Base-by-base conservation (phyloP, 441 rosid species). In the Pelargonium exstipulatum region DNA sequence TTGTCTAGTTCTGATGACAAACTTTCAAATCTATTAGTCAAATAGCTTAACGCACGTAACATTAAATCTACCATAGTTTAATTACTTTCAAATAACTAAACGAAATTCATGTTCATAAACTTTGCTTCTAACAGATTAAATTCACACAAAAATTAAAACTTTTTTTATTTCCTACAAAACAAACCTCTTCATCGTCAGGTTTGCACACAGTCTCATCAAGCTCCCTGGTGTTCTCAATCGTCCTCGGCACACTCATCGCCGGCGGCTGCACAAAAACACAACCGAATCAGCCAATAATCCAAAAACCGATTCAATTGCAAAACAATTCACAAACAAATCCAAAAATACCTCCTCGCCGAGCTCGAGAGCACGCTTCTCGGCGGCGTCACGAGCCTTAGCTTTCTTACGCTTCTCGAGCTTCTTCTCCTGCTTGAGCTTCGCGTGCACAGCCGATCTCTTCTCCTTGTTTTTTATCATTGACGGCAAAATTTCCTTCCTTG, bases 391-490 rank as follows among this genome's bases (percentile, higher is more conserved):
- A 26, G 86, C 87, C 65, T 82, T 93, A 42, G 83, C 69, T 81
- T 89, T 88, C 87, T 90, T 91, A 57, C 87, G 92, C 75, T 90
- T 91, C 74, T 94, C 97, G 20, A 89, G 16, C 81, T 89, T 91
- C 87, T 93, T 91, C 73, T 84, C 84, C 10, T 85, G 96, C 76
- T 84, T 89, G 68, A 89, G 84, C 79, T 90, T 88, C 3, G 96
- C 87, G 73, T 89, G 87, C 0, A 86, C 87, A 2, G 75, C 81
- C 1, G 97, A 84, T 74, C 98, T 86, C 86, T 88, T 91, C 67
- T 89, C 97, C 76, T 93, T 93, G 87, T 89, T 91, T 80, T 86
- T 93, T 22, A 93, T 88, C 93, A 82, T 87, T n/a, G 95, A 89
- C 3, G 96, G 97, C 26, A 90, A 88, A 49, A 91, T 73, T 76